Conservation (phyloP, 352 stramenopile species). For the Phytophthora meadii region DNA sequence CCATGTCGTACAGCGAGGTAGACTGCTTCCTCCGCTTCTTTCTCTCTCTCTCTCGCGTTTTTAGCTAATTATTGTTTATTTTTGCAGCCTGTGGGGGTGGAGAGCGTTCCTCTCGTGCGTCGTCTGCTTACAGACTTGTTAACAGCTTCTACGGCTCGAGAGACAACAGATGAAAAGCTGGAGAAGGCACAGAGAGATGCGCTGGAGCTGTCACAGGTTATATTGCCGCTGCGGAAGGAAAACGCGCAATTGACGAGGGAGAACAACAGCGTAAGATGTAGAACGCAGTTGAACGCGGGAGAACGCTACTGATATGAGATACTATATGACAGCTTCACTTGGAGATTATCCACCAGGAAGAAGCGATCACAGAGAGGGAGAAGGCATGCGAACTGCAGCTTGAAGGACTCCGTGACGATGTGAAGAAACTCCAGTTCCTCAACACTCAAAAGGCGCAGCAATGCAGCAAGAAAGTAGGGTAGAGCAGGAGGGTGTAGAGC, state of each 20-base stretch:
- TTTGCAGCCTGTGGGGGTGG: constrained; percentile 56
- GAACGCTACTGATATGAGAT: not conserved
- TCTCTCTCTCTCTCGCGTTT: not conserved
- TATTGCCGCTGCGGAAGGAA: constrained; percentile 79
- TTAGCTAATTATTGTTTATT: not conserved
- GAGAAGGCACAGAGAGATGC: constrained; percentile 66
- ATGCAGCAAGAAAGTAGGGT: no score
- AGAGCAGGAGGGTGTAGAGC: not conserved
- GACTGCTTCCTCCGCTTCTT: not conserved
- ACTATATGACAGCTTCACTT: constrained; percentile 57
- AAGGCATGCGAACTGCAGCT: constrained; percentile 69
- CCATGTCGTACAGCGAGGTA: constrained; percentile 69
- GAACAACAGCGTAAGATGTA: constrained; percentile 71
- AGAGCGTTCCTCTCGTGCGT: constrained; percentile 67
- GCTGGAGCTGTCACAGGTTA: constrained; percentile 71
- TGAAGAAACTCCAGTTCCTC: constrained; percentile 77
- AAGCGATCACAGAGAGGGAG: constrained; percentile 71
- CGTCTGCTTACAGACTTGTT: constrained; percentile 68
- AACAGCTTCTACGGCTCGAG: constrained; percentile 31
- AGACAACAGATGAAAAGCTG: constrained; percentile 50
- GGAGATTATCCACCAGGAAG: constrained; percentile 86
- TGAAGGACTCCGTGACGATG: constrained; percentile 72
- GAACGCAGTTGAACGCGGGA: constrained; percentile 5
- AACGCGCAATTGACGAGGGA: constrained; percentile 75
- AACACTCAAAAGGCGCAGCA: constrained; percentile 50